Conservation (phyloP, 352 stramenopile species). For the Phytopythium helicoides region DNA sequence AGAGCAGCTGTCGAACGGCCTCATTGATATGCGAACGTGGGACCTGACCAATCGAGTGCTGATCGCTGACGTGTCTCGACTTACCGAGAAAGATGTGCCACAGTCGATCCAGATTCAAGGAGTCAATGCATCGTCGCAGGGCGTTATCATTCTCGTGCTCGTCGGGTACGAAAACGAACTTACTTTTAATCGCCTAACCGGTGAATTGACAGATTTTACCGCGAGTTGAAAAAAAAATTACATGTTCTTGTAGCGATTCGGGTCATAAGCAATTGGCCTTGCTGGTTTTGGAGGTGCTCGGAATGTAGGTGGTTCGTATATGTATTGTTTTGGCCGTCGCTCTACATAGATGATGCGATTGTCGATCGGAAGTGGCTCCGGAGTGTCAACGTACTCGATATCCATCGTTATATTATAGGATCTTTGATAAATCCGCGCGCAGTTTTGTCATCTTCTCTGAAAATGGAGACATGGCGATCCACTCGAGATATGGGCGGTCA, state of each 20-base stretch:
- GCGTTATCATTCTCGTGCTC: no score
- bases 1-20: no score
- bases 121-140: no score
- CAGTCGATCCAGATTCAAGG: no score
- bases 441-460: constrained; percentile 1
- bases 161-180: no score
- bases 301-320: neutral
- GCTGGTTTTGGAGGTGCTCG: neutral
- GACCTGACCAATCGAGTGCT: no score
- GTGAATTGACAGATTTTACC: constrained; percentile 3
- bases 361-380: neutral
- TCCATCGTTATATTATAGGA: constrained; percentile 3
- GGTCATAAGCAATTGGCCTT: neutral
- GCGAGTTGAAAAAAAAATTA: no score
- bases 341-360: neutral
- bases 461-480: neutral
- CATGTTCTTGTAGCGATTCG: neutral
- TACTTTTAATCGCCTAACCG: neutral
- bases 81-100: no score
- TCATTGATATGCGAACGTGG: no score
- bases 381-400: neutral
- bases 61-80: no score
- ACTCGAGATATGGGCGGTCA: neutral
- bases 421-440: neutral
- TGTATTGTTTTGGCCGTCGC: neutral